Conservation (phyloP, 495 filamentous ascomycete genomes). For the Tricharina praecox region DNA sequence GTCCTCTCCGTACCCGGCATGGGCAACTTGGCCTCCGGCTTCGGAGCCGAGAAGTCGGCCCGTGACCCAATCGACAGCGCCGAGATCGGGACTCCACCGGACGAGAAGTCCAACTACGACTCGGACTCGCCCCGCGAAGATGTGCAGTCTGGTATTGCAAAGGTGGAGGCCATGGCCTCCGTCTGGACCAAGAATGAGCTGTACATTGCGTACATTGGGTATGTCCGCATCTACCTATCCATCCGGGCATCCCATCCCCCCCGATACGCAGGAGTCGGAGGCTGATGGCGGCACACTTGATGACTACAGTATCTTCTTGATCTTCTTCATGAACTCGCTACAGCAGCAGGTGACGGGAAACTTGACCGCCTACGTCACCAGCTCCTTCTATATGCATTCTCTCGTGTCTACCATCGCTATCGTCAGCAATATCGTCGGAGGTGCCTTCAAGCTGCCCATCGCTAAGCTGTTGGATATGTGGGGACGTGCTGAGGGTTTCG, state of each 20-base stretch:
- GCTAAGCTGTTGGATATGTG: constrained; percentile 52
- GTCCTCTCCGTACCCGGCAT: not conserved
- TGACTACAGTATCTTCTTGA: constrained; percentile 33
- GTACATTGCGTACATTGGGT: constrained; percentile 34
- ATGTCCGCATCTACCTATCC: constrained; percentile 7
- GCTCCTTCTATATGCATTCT: constrained; percentile 33
- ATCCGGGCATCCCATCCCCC: too few species aligned
- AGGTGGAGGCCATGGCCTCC: constrained; percentile 33
- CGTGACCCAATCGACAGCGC: not conserved
- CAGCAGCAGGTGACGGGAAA: constrained; percentile 31
- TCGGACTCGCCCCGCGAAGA: not conserved
- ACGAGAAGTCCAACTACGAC: constrained; percentile 1
- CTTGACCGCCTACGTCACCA: constrained; percentile 34
- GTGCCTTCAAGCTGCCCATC: constrained; percentile 42
- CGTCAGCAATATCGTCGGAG: constrained; percentile 41
- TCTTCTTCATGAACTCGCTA: constrained; percentile 37
- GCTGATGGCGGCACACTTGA: too few species aligned
- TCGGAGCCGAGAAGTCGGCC: not conserved
- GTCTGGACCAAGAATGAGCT: constrained; percentile 34
- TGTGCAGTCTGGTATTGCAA: constrained; percentile 30
- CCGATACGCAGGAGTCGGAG: too few species aligned
- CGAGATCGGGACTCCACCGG: not conserved
- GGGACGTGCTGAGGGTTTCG: constrained; percentile 35
- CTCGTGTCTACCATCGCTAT: constrained; percentile 33
- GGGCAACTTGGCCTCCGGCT: not conserved